A percentile compares a stretch with the other conserved stretches of the same genome.
These are phyloP conservation scores for Kregervanrija delftensis DNA, from an alignment of 805 yeast genomes.

Conservation along the genomic window DNA sequence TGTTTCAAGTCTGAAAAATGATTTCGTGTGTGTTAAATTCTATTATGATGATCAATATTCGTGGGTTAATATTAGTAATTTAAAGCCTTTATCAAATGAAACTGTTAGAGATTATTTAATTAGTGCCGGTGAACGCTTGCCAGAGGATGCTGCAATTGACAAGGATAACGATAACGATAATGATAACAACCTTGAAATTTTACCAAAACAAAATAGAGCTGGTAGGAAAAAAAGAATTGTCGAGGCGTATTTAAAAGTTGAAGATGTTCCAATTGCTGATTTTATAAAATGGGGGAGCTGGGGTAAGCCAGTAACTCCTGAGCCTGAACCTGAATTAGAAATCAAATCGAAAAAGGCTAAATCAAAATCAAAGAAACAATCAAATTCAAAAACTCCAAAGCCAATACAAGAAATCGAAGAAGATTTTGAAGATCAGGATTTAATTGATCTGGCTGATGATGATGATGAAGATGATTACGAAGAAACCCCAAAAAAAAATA, in stretches of 20 bases:
- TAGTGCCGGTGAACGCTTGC: slow-evolving; percentile 20
- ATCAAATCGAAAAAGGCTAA: too few species aligned
- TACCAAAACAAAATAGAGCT: slow-evolving; percentile 3
- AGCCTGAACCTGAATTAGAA: background rate
- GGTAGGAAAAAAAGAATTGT: slow-evolving; percentile 20
- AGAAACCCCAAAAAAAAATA: slow-evolving; percentile 26
- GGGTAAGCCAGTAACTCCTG: slow-evolving; percentile 31
- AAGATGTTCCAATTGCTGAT: slow-evolving; percentile 43
- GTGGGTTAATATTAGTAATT: slow-evolving; percentile 53
- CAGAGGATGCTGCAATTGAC: slow-evolving; percentile 27
- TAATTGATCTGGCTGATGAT: slow-evolving; percentile 1
- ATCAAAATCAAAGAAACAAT: background rate
- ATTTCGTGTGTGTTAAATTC: slow-evolving; percentile 47
- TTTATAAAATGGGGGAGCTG: slow-evolving; percentile 35
- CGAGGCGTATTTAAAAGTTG: slow-evolving; percentile 25
- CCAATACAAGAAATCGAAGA: slow-evolving; percentile 3
- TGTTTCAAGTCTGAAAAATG: slow-evolving; percentile 15
- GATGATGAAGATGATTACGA: slow-evolving; percentile 20
- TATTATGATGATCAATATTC: slow-evolving; percentile 67
- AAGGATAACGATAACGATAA: background rate
- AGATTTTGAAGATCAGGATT: background rate
- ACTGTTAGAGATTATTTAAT: slow-evolving; percentile 30
- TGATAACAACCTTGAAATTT: background rate
- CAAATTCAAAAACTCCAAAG: slow-evolving; percentile 1
- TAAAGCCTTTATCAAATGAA: slow-evolving; percentile 37